Evolutionary conservation across 208 protist genomes (phyloP).

Genomic region (Trichomonas gallinae): DNA sequence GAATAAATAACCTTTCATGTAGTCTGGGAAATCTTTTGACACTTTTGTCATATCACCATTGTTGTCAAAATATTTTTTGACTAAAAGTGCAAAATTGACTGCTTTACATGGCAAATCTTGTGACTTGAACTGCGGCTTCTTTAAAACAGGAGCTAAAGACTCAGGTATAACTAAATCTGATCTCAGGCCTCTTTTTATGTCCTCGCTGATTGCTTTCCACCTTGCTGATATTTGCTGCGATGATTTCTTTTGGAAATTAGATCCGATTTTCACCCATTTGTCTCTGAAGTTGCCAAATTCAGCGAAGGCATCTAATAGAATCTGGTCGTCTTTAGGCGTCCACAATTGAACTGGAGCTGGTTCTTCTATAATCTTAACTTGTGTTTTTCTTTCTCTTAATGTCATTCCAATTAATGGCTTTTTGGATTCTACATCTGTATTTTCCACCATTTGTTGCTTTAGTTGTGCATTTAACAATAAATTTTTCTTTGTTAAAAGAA

Average conservation of each 20-base stretch:
- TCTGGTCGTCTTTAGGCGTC: neutral
- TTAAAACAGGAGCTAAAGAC: neutral
- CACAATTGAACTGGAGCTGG: no score
- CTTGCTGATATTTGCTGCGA: neutral
- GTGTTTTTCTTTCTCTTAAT: neutral
- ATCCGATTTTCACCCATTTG: neutral
- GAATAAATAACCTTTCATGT: neutral
- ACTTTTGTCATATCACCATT: neutral
- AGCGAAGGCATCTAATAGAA: neutral
- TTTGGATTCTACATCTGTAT: neutral
- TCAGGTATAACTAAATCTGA: neutral
- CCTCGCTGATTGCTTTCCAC: neutral
- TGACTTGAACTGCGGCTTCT: neutral
- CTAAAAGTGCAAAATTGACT: neutral
- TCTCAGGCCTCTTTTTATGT: neutral
- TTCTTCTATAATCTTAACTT: neutral
- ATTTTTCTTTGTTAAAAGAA: neutral
- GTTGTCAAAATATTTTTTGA: neutral
- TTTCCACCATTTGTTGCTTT: no score
- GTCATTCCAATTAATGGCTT: neutral
- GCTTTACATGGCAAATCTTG: neutral
- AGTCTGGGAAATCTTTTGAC: neutral
- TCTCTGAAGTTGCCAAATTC: neutral
- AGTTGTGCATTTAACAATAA: no score
- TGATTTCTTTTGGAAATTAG: neutral